phyloP scores from a whole-genome alignment of 805 yeast genomes.

The Hanseniaspora occidentalis region DNA sequence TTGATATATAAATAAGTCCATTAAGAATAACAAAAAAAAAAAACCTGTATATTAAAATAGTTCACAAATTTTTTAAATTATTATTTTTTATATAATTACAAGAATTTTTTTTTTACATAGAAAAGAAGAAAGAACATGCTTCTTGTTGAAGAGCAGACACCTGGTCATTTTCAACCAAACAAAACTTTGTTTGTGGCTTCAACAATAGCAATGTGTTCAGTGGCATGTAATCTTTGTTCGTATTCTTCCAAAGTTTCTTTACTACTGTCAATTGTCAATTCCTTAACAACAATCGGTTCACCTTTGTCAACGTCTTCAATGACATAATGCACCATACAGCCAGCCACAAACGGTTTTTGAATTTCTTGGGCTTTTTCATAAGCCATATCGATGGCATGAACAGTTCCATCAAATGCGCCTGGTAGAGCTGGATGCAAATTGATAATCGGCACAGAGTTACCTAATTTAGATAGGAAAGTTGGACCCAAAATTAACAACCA shows the following conservation, averaged over 20 bases:
- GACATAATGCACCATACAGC: slow-evolving; percentile 96
- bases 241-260: slow-evolving; percentile 64
- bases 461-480: slow-evolving; percentile 53
- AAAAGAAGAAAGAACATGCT: too few relatives aligned
- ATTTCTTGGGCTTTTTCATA: slow-evolving; percentile 82
- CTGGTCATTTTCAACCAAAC: slow-evolving; percentile 1
- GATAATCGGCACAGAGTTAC: slow-evolving; percentile 61
- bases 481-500: slow-evolving; percentile 93
- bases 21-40: too few relatives aligned
- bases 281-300: slow-evolving; percentile 73
- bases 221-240: slow-evolving; percentile 67
- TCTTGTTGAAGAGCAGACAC: not conserved
- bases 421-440: slow-evolving; percentile 96
- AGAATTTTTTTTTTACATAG: not conserved
- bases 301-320: slow-evolving; percentile 93
- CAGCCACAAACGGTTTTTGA: slow-evolving; percentile 58
- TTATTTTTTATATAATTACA: not conserved
- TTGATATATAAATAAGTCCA: too few relatives aligned
- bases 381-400: slow-evolving; percentile 88
- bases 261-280: slow-evolving; percentile 54
- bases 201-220: slow-evolving; percentile 87
- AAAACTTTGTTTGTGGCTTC: slow-evolving; percentile 71
- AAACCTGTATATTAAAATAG: too few relatives aligned
- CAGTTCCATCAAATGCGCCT: slow-evolving; percentile 90
- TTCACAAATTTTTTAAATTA: too few relatives aligned